phyloP scores from a whole-genome alignment of 805 yeast species.

The Candida rishiriensis region DNA sequence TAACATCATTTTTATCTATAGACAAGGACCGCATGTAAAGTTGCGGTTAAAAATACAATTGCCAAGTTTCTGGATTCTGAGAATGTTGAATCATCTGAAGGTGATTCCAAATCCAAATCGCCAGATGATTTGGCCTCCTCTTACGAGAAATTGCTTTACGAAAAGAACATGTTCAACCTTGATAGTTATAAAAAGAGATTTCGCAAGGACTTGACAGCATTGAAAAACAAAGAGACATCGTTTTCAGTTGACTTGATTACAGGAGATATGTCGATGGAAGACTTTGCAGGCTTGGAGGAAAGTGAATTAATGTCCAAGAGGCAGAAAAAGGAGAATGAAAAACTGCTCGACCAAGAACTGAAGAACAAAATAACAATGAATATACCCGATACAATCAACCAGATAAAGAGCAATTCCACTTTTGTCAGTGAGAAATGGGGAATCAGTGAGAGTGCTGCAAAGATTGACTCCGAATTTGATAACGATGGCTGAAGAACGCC shows the following conservation, averaged over 20 bases:
- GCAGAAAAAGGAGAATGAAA: slow-evolving; percentile 26
- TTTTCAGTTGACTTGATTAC: slow-evolving; percentile 19
- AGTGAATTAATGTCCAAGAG: slow-evolving; percentile 23
- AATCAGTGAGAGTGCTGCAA: slow-evolving; percentile 31
- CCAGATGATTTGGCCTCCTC: slow-evolving; percentile 9
- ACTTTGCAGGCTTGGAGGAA: slow-evolving; percentile 20
- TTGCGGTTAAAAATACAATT: slow-evolving; percentile 17
- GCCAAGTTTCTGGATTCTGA: slow-evolving; percentile 3
- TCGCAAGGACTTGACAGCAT: slow-evolving; percentile 29
- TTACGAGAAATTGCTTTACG: slow-evolving; percentile 24
- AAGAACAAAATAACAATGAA: slow-evolving; percentile 23
- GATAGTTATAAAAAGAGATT: slow-evolving; percentile 23
- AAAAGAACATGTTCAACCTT: slow-evolving; percentile 11
- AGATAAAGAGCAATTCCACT: slow-evolving; percentile 22
- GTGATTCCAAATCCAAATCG: background rate
- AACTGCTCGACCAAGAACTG: slow-evolving; percentile 26
- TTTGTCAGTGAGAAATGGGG: slow-evolving; percentile 33
- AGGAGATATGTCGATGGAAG: slow-evolving; percentile 16
- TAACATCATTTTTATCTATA: background rate
- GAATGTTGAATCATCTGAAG: slow-evolving; percentile 1
- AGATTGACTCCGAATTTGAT: slow-evolving; percentile 27
- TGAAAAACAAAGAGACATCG: slow-evolving; percentile 23
- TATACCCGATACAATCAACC: slow-evolving; percentile 25
- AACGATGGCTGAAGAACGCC: background rate
- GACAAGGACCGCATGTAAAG: slow-evolving; percentile 23